These are phyloP conservation scores for Candida wancherniae DNA, from an alignment of 805 yeast species.

Conservation along the genomic window DNA sequence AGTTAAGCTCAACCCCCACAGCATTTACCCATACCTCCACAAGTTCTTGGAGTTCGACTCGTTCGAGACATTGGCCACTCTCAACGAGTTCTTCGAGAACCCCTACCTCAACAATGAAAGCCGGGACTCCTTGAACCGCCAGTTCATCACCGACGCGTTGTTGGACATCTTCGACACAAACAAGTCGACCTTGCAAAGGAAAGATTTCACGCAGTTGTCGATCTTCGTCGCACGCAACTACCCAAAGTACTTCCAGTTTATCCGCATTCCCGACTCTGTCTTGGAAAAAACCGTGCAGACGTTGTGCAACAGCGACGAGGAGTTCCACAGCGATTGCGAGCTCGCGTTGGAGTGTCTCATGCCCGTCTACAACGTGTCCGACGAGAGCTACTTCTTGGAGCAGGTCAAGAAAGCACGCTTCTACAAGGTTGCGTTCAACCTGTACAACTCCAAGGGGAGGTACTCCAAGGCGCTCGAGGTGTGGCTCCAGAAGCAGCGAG, in stretches of 20 bases:
- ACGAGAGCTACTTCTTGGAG: slow-evolving; percentile 44
- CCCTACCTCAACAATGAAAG: slow-evolving; percentile 62
- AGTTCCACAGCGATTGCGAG: slow-evolving; percentile 57
- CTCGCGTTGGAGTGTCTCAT: slow-evolving; percentile 70
- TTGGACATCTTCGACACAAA: slow-evolving; percentile 50
- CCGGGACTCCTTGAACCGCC: slow-evolving; percentile 52
- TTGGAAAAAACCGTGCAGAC: slow-evolving; percentile 44
- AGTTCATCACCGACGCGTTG: slow-evolving; percentile 70
- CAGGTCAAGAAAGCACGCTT: slow-evolving; percentile 52
- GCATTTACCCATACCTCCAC: slow-evolving; percentile 61
- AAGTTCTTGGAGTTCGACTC: slow-evolving; percentile 52
- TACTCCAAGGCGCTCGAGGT: slow-evolving; percentile 50
- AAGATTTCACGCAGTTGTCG: slow-evolving; percentile 39
- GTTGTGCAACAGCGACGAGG: slow-evolving; percentile 41
- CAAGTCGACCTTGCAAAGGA: slow-evolving; percentile 16
- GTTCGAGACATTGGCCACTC: slow-evolving; percentile 55
- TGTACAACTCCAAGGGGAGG: slow-evolving; percentile 51
- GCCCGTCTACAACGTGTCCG: slow-evolving; percentile 58
- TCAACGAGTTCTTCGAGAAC: slow-evolving; percentile 85
- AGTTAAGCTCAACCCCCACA: no score
- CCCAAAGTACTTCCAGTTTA: slow-evolving; percentile 81
- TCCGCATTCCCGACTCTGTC: slow-evolving; percentile 61
- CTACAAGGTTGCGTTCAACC: slow-evolving; percentile 51
- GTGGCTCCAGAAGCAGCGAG: slow-evolving; percentile 37
- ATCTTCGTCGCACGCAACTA: slow-evolving; percentile 76